Evolutionary conservation across 2,329 filamentous ascomycete species (phyloP), one percentile per base, ranked within the genome.

Genomic region (Sarocladiaceae sp.): DNA sequence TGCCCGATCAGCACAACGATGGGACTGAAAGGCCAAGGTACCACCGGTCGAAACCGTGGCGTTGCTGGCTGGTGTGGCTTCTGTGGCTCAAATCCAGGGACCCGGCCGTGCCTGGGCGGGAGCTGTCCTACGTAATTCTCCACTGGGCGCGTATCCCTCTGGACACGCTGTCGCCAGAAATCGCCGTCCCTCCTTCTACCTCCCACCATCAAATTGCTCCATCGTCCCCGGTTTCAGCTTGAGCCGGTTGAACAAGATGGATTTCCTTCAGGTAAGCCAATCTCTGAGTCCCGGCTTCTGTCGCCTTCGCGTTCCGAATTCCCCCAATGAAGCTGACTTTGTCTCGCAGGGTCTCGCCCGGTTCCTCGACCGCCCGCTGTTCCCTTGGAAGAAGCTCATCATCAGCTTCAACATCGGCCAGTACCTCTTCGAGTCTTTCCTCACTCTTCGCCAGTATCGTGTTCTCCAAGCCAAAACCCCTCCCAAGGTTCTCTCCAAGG

Each of bases 341-440:
- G 4, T 20, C 40, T 39, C 45, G 39, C 59, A 83, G 79, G 77
- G 78, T 72, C 82, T 97, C 55, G 88, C 88, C 61, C 80, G 80
- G 65, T 82, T 85, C 66, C 83, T 97, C 58, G 93, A 98, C 72
- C 82, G 87, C 60, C 90, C 91, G 47, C 74, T 87, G 60, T 95
- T 97, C 71, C 91, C 93, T 45, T 98, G 93, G 93, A 98, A 96
- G 80, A 85, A 82, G 63, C 81, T 98, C 57, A 90, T 98, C 58
- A 78, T 97, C 55, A 87, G 89, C 58, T 98, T 98, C 71, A 95
- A 89, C 23, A 64, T 97, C 56, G 88, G 85, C 49, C 88, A 98
- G 63, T 97, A 88, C 64, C 69, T 88, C 45, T 83, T 98, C 59
- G 93, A 98, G 65, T 82, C 88, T 34, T 87, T 91, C 68, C 81